A percentile compares a stretch with the other conserved stretches of the same genome.
Evolutionary conservation across 306 rosid genomes (phyloP).

Genomic region (Cucurbita argyrosperma): DNA sequence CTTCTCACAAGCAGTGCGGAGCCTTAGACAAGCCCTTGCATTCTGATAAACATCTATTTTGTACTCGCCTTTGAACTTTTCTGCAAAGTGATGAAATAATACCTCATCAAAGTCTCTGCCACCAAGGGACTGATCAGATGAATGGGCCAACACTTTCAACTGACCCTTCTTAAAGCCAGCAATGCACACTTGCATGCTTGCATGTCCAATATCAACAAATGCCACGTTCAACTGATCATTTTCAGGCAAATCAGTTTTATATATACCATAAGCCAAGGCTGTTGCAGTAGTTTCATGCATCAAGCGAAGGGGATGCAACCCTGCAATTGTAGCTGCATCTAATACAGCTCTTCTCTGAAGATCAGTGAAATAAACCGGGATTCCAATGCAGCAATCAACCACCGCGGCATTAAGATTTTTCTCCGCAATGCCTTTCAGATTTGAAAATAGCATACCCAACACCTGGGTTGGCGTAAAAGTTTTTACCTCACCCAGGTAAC

Average conservation of each 20-base stretch:
- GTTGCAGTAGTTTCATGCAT: conserved; percentile 89
- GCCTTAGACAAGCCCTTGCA: conserved; percentile 72
- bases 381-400: conserved; percentile 86
- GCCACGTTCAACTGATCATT: conserved; percentile 76
- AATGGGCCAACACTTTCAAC: conserved; percentile 68
- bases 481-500: conserved; percentile 53
- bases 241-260: conserved; percentile 87
- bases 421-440: conserved; percentile 69
- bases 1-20: conserved; percentile 83
- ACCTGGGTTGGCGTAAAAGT: conserved; percentile 75
- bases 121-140: conserved; percentile 72
- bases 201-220: conserved; percentile 86
- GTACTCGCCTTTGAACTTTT: conserved; percentile 62
- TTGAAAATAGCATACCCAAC: conserved; percentile 61
- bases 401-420: conserved; percentile 74
- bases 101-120: conserved; percentile 95
- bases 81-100: conserved; percentile 64
- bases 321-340: conserved; percentile 87
- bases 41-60: conserved; percentile 76
- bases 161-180: conserved; percentile 91
- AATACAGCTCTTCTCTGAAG: conserved; percentile 84
- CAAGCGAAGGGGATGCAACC: conserved; percentile 76
- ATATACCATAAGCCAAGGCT: conserved; percentile 90
- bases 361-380: conserved; percentile 85
- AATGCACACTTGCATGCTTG: conserved; percentile 93